Conservation (phyloP, 1,284 basidiomycete genomes). For the Amylostereum areolatum region DNA sequence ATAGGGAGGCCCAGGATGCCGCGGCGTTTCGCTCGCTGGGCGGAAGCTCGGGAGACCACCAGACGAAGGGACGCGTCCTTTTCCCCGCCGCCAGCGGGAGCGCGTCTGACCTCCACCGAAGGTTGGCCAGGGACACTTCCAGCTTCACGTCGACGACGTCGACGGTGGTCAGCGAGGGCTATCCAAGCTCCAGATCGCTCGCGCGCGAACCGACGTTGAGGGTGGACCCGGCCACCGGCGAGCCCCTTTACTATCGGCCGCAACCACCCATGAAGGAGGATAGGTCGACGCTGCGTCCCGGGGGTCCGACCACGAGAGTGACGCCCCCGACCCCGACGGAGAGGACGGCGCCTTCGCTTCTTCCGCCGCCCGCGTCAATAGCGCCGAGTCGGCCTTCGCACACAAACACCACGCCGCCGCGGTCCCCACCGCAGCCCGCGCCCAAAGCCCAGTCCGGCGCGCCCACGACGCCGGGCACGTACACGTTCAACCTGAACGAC, state of each 20-base stretch:
- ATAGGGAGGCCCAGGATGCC: slow-evolving; percentile 45
- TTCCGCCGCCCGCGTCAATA: slow-evolving; percentile 26
- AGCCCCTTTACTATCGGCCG: neutral
- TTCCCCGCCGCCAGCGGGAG: slow-evolving; percentile 39
- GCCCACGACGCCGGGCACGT: slow-evolving; percentile 34
- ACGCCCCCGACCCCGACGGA: slow-evolving; percentile 34
- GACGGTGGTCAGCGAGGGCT: slow-evolving; percentile 14
- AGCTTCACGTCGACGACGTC: slow-evolving; percentile 24
- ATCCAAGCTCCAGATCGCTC: slow-evolving; percentile 1
- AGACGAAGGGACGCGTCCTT: slow-evolving; percentile 59
- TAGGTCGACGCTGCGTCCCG: slow-evolving; percentile 8
- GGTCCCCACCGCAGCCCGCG: slow-evolving; percentile 7
- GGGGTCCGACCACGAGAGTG: slow-evolving; percentile 21
- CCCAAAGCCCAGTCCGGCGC: slow-evolving; percentile 16
- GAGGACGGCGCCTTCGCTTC: slow-evolving; percentile 17
- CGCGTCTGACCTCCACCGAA: slow-evolving; percentile 14
- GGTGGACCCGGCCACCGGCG: slow-evolving; percentile 8
- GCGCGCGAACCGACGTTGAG: slow-evolving; percentile 13
- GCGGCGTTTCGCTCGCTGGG: slow-evolving; percentile 50
- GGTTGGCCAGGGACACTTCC: slow-evolving; percentile 23
- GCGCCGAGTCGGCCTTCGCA: slow-evolving; percentile 7
- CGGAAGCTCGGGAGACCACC: slow-evolving; percentile 36
- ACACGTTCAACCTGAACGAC: slow-evolving; percentile 60
- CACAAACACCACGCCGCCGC: slow-evolving; percentile 7
- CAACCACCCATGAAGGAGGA: neutral